These are phyloP conservation scores for Exophiala sp. DNA, from an alignment of 2,329 filamentous ascomycete species.

Conservation along the genomic window DNA sequence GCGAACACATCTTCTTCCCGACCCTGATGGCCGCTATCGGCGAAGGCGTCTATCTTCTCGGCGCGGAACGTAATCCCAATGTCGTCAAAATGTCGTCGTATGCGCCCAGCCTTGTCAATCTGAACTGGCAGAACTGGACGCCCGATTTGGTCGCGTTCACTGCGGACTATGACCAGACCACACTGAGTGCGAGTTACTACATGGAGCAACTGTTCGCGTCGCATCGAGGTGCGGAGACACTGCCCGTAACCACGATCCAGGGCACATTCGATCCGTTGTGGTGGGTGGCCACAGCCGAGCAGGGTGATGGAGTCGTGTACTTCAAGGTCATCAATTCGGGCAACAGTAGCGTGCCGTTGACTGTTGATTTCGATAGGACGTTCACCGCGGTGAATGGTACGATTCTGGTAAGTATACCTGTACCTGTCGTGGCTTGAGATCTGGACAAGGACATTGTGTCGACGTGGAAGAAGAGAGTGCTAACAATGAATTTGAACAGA, in stretches of 20 bases:
- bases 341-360: slow-evolving; percentile 25
- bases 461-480: no score
- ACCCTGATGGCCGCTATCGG: slow-evolving; percentile 61
- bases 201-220: slow-evolving; percentile 37
- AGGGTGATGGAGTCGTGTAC: slow-evolving; percentile 10
- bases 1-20: slow-evolving; percentile 46
- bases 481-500: slow-evolving; percentile 6
- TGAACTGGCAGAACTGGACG: slow-evolving; percentile 33
- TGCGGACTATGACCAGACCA: slow-evolving; percentile 30
- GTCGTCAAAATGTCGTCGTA: slow-evolving; percentile 16
- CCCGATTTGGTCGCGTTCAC: slow-evolving; percentile 36
- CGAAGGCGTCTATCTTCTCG: slow-evolving; percentile 63
- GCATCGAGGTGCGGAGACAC: slow-evolving; percentile 32
- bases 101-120: slow-evolving; percentile 22
- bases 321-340: slow-evolving; percentile 23
- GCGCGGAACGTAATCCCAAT: slow-evolving; percentile 50
- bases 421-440: no score
- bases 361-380: slow-evolving; percentile 22
- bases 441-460: no score
- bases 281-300: slow-evolving; percentile 19
- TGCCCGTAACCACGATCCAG: slow-evolving; percentile 30
- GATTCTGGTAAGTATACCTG: slow-evolving; percentile 17
- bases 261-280: slow-evolving; percentile 22
- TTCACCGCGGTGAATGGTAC: slow-evolving; percentile 31
- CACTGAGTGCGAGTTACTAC: slow-evolving; percentile 36